phyloP scores from a whole-genome alignment of 208 protist species.

The Leishmania aethiopica region DNA sequence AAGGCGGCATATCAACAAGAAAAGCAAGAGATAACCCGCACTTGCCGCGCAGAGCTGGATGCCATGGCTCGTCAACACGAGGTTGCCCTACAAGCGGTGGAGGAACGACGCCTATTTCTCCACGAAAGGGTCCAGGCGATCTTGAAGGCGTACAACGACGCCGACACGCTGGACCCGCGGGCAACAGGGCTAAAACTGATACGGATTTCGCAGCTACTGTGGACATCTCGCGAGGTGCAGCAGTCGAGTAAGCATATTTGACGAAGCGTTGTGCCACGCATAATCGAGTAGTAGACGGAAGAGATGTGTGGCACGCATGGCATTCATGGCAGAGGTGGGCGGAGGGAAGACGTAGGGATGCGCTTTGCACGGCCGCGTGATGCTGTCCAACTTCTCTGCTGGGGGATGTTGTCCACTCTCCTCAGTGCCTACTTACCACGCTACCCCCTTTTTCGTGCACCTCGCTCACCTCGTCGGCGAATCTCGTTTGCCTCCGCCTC shows the following conservation, averaged over 20 bases:
- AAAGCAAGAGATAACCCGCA: conserved; percentile 16
- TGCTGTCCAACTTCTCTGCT: background rate
- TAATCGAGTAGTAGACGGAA: background rate
- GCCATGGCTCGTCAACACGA: conserved; percentile 33
- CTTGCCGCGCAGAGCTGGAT: conserved; percentile 32
- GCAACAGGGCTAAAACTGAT: conserved; percentile 24
- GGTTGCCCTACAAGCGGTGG: conserved; percentile 21
- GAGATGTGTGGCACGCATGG: background rate
- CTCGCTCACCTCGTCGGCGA: background rate
- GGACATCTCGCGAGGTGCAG: background rate
- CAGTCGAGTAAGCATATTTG: background rate
- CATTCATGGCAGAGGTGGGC: background rate
- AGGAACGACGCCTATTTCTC: conserved; percentile 18
- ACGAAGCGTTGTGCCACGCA: background rate
- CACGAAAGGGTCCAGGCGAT: conserved; percentile 13
- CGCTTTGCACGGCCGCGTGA: background rate
- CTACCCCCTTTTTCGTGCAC: background rate
- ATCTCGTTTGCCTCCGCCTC: background rate
- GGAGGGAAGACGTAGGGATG: background rate
- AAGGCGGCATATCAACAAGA: conserved; percentile 19
- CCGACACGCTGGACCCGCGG: conserved; percentile 26
- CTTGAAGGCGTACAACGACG: conserved; percentile 11
- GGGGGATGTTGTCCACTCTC: background rate
- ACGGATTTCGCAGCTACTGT: conserved; percentile 18
- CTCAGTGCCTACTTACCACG: background rate